Evolutionary conservation across 805 yeast genomes (phyloP).

Genomic region (Lipomyces yamanashiensis): DNA sequence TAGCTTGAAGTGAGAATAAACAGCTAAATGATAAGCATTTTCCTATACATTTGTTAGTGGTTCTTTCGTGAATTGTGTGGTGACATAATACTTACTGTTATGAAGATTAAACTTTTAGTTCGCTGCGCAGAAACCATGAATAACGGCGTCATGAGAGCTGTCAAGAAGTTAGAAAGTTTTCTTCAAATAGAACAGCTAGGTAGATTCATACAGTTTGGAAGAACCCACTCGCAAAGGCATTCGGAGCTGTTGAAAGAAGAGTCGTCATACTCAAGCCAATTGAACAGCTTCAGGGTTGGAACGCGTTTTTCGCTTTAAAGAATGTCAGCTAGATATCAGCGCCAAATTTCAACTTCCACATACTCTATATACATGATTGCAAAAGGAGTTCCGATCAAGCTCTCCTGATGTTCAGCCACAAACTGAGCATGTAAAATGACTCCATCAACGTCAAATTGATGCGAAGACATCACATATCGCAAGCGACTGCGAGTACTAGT

Average conservation of each 20-base stretch:
- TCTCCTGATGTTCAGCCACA: background rate
- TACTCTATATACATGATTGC: slow-evolving; percentile 16
- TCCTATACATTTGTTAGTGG: background rate
- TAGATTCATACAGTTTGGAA: background rate
- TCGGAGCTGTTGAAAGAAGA: background rate
- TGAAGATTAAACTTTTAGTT: slow-evolving; percentile 14
- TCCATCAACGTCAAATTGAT: slow-evolving; percentile 28
- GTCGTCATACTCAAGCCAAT: background rate
- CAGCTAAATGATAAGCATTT: background rate
- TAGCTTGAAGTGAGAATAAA: background rate
- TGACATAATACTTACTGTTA: slow-evolving; percentile 8
- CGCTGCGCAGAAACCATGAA: slow-evolving; percentile 21
- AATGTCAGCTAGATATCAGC: background rate
- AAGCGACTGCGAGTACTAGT: background rate
- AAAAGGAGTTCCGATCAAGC: background rate
- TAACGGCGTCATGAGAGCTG: slow-evolving; percentile 10
- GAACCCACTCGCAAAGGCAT: background rate
- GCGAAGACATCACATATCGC: slow-evolving; percentile 12
- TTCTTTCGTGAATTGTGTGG: background rate
- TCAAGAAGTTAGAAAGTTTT: background rate
- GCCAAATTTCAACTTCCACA: background rate
- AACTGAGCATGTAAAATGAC: slow-evolving; percentile 28
- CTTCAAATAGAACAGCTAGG: background rate
- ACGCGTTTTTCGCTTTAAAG: background rate
- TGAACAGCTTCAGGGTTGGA: background rate